Base-by-base conservation (phyloP, 768 basidiomycete genomes). In the Hygrocybe punicea region DNA sequence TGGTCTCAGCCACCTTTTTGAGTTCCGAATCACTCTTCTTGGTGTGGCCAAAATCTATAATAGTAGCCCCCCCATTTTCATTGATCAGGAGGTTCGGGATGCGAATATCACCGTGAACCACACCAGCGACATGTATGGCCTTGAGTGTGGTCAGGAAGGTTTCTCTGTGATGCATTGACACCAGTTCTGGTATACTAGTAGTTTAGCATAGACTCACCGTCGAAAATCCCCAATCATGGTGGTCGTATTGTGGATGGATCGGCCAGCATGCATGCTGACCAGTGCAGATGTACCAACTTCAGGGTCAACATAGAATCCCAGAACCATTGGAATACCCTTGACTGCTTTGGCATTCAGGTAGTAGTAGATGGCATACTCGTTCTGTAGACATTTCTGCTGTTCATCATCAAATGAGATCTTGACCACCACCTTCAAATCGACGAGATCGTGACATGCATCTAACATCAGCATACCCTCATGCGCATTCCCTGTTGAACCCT, bases 251-350 rank as follows among this genome's bases (percentile, higher is more conserved):
- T 17, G 14, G 53, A 35, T 59, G 57, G 52, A 19, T 46, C 29
- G 19, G 47, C 61, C 58, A 10, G 58, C 60, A 59, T 59, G 55
- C 24, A 49, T 45, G 51, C 57, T 44, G 55, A 60, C 51, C 48
- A 59, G 61, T 47, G 59, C 56, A 55, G 62, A 35, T 19, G 29
- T 53, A 55, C 53, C 19, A 60, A 29, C 59, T 56, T 63, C 59
- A 35, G 59, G 51, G 59, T 63, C 62, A n/a, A 58, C 56, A 40
- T 60, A 63, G 50, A 60, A 44, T 23, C 62, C 57, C 35, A 63
- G 35, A 40, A 53, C 25, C 52, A 51, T 60, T 16, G 59, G n/a
- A 36, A 62, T 58, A 47, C 61, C 61, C 52, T 36, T 50, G 56
- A 63, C 56, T 52, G 56, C 49, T 55, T 60, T 60, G 17, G 53